A percentile compares a stretch with the other conserved stretches of the same genome.
Conservation (phyloP, 345 rosid genomes). For the Tarenaya hassleriana region DNA sequence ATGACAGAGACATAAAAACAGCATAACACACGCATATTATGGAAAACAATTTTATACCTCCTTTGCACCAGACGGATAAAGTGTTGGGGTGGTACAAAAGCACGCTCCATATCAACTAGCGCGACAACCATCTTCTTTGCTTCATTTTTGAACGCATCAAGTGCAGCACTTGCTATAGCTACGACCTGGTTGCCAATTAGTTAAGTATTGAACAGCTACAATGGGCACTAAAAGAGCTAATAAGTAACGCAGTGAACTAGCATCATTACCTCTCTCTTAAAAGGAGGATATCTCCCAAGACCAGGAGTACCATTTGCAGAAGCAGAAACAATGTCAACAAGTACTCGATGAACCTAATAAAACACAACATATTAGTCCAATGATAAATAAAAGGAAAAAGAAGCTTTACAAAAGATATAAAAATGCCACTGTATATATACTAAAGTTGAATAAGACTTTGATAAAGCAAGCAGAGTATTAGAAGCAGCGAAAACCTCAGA, state of each 20-base stretch:
- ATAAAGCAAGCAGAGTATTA: too few relatives aligned
- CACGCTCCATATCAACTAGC: constrained; percentile 82
- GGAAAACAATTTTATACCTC: constrained; percentile 38
- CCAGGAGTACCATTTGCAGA: constrained; percentile 75
- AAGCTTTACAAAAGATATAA: constrained; percentile 7
- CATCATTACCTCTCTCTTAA: constrained; percentile 71
- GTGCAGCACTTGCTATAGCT: constrained; percentile 65
- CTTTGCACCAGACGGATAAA: constrained; percentile 77
- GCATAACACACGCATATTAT: constrained; percentile 1
- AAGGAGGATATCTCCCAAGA: constrained; percentile 81
- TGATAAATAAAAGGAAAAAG: constrained; percentile 5
- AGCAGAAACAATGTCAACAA: constrained; percentile 68
- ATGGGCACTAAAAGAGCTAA: neutral
- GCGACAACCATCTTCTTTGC: constrained; percentile 78
- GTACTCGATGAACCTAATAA: constrained; percentile 62
- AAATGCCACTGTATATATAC: constrained; percentile 4
- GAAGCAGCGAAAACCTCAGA: too few relatives aligned
- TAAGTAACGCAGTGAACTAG: constrained; percentile 2
- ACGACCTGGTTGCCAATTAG: constrained; percentile 40
- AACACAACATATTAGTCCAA: constrained; percentile 9
- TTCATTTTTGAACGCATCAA: constrained; percentile 71
- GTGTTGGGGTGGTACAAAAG: constrained; percentile 80
- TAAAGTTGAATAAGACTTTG: constrained; percentile 3
- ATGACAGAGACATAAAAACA: constrained; percentile 9
- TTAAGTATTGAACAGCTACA: neutral